phyloP scores from a whole-genome alignment of 371 early-diverging fungal genomes.

The Smittium mucronatum region DNA sequence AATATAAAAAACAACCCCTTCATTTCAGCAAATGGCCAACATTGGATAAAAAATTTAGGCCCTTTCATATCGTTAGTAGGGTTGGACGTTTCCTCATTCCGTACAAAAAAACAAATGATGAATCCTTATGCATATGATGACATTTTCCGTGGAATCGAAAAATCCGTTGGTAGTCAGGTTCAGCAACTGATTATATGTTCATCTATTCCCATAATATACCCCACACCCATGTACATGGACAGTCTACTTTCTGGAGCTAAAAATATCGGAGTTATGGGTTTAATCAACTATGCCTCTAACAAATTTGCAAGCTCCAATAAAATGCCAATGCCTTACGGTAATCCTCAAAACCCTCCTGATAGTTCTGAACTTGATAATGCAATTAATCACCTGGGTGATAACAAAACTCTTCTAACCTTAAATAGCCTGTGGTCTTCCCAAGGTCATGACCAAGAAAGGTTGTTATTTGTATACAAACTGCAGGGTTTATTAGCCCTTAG shows the following conservation, averaged over 20 bases:
- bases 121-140: constrained; percentile 46
- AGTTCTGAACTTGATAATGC: constrained; percentile 9
- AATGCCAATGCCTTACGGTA: not conserved
- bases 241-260: constrained; percentile 36
- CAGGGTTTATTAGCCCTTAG: constrained; percentile 46
- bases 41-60: constrained; percentile 43
- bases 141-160: constrained; percentile 41
- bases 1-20: constrained; percentile 6
- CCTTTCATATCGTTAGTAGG: constrained; percentile 49
- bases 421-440: constrained; percentile 61
- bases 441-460: constrained; percentile 53
- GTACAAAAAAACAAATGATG: constrained; percentile 53
- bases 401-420: constrained; percentile 55
- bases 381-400: constrained; percentile 52
- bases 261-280: constrained; percentile 25
- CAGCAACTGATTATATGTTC: constrained; percentile 54
- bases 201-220: constrained; percentile 62
- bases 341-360: not conserved
- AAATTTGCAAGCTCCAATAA: constrained; percentile 5
- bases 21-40: constrained; percentile 40
- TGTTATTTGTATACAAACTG: constrained; percentile 44
- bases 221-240: constrained; percentile 39
- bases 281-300: constrained; percentile 33
- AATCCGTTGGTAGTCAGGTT: constrained; percentile 39
- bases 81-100: constrained; percentile 65